Conservation (phyloP, 2,329 filamentous ascomycete species). For the Ophiocordyceps camponoti-leonardi region DNA sequence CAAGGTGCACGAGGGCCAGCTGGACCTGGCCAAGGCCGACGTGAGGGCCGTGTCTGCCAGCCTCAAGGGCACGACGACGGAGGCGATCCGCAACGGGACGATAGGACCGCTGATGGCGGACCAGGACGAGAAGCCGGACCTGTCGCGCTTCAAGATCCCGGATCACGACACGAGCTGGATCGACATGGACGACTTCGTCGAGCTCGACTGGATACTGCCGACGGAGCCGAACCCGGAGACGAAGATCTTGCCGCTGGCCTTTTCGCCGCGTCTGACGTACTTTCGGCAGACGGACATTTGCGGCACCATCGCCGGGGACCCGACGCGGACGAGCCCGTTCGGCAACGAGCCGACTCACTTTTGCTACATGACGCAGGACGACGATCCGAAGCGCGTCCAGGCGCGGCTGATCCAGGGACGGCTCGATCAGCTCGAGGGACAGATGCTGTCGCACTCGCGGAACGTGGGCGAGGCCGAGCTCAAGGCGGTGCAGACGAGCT, state of each 20-base stretch:
- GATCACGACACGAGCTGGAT: conserved; percentile 95
- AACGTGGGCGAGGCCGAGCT: conserved; percentile 62
- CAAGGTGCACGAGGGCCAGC: conserved; percentile 85
- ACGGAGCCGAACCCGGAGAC: conserved; percentile 82
- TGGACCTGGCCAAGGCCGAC: conserved; percentile 83
- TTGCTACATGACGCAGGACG: conserved; percentile 84
- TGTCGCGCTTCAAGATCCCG: conserved; percentile 86
- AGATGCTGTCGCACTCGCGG: conserved; percentile 59
- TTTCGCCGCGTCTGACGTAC: conserved; percentile 89
- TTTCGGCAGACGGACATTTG: conserved; percentile 92
- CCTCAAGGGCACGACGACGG: conserved; percentile 62
- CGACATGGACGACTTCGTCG: conserved; percentile 98
- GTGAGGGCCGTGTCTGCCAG: conserved; percentile 85
- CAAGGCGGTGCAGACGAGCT: conserved; percentile 34
- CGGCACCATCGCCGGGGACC: conserved; percentile 61
- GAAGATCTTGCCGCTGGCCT: conserved; percentile 83
- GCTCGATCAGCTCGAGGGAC: conserved; percentile 58
- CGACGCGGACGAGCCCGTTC: conserved; percentile 72
- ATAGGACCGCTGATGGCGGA: conserved; percentile 32
- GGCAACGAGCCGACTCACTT: conserved; percentile 86
- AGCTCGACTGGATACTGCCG: conserved; percentile 89
- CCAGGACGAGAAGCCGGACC: conserved; percentile 44
- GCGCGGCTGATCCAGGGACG: conserved; percentile 69
- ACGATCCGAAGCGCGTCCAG: conserved; percentile 80
- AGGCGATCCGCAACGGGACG: conserved; percentile 51